phyloP scores from a whole-genome alignment of 2,329 filamentous ascomycete genomes.

The Aspergillus spinulosporus region DNA sequence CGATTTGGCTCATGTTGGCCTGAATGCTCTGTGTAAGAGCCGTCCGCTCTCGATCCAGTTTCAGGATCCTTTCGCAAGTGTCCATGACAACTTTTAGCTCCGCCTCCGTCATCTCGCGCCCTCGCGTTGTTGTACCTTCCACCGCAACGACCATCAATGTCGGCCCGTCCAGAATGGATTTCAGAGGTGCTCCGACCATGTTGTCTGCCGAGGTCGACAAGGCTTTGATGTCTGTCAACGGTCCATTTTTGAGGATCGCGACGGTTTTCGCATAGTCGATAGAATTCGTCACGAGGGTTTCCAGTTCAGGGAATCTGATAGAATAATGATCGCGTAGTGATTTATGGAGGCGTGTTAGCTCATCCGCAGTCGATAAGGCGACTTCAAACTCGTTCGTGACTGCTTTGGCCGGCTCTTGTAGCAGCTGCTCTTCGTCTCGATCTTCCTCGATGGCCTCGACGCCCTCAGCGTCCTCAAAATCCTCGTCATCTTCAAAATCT shows the following conservation, averaged over 20 bases:
- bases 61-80: slow-evolving; percentile 86
- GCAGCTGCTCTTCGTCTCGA: slow-evolving; percentile 60
- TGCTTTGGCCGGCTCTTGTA: slow-evolving; percentile 62
- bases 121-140: slow-evolving; percentile 87
- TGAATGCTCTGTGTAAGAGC: slow-evolving; percentile 91
- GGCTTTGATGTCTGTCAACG: slow-evolving; percentile 81
- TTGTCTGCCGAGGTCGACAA: slow-evolving; percentile 78
- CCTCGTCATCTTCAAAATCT: slow-evolving; percentile 74
- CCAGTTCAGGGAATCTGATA: slow-evolving; percentile 86
- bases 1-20: slow-evolving; percentile 94
- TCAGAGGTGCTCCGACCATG: slow-evolving; percentile 70
- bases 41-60: slow-evolving; percentile 81
- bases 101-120: slow-evolving; percentile 70
- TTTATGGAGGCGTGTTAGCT: slow-evolving; percentile 92
- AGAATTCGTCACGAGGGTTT: slow-evolving; percentile 84
- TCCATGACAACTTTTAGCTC: slow-evolving; percentile 73
- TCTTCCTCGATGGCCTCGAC: slow-evolving; percentile 57
- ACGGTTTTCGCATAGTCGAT: slow-evolving; percentile 96
- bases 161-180: slow-evolving; percentile 80
- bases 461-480: slow-evolving; percentile 65
- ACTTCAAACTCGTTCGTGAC: slow-evolving; percentile 80
- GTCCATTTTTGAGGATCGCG: slow-evolving; percentile 87
- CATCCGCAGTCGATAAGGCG: slow-evolving; percentile 88
- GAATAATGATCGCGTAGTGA: slow-evolving; percentile 96
- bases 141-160: slow-evolving; percentile 94